Percentiles rank a stretch among this genome's conserved stretches.
phyloP scores from a whole-genome alignment of 2,329 filamentous ascomycete species.

The Ramularia collo-cygni region DNA sequence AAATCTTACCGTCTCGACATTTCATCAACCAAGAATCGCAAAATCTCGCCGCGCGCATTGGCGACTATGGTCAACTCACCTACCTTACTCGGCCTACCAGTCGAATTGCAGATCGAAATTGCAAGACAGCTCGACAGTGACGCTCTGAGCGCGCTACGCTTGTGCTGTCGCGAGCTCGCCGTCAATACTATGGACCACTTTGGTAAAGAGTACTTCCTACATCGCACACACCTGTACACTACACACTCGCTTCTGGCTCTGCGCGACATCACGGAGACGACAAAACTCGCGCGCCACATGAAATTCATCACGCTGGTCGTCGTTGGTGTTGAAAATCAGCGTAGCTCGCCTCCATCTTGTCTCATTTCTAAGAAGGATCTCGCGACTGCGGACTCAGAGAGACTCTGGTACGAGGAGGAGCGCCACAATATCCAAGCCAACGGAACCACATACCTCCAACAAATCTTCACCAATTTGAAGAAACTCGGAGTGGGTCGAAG shows the following conservation, averaged over 20 bases:
- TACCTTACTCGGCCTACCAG: not conserved
- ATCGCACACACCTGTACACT: constrained; percentile 1
- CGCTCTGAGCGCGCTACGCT: not conserved
- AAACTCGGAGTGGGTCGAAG: no score
- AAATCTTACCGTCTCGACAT: no score
- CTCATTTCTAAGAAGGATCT: no score
- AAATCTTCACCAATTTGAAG: no score
- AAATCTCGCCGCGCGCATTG: no score
- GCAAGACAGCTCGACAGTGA: not conserved
- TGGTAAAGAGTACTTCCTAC: not conserved
- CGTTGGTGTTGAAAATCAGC: not conserved
- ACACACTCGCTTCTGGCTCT: not conserved
- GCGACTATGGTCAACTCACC: not conserved
- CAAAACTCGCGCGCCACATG: not conserved
- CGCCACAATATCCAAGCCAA: no score
- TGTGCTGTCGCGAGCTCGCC: not conserved
- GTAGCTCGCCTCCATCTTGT: no score
- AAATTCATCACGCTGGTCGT: not conserved
- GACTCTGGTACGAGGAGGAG: no score
- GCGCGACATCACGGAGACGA: not conserved
- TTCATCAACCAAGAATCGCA: no score
- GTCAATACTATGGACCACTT: constrained; percentile 1
- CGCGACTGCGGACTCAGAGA: no score
- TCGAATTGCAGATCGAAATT: not conserved
- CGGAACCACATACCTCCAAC: no score